These are phyloP conservation scores for Vigna radiata DNA, from an alignment of 306 rosid species.

Conservation along the genomic window DNA sequence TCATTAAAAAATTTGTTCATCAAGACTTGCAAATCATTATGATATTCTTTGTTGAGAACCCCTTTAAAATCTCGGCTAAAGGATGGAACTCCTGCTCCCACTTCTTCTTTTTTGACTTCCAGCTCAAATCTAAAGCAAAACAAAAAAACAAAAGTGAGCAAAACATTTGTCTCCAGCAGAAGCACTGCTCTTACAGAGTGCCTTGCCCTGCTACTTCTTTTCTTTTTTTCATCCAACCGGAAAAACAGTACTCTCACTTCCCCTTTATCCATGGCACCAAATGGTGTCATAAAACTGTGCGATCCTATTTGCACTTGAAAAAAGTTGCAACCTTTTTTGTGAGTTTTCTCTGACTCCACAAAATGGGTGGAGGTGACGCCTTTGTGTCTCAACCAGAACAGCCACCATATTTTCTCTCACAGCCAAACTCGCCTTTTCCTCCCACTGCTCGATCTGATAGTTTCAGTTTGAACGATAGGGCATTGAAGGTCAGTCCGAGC, in stretches of 20 bases:
- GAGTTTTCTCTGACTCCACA: conserved; percentile 36
- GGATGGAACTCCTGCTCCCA: conserved; percentile 7
- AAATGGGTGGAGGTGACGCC: conserved; percentile 47
- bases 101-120: conserved; percentile 42
- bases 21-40: conserved; percentile 42
- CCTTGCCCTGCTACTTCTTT: conserved; percentile 6
- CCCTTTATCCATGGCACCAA: conserved; percentile 15
- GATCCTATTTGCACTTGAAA: conserved; percentile 32
- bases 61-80: conserved; percentile 12
- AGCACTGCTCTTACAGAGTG: conserved; percentile 15
- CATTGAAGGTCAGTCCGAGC: conserved; percentile 71
- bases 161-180: conserved; percentile 47
- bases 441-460: conserved; percentile 48
- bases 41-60: conserved; percentile 2
- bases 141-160: conserved; percentile 30
- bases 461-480: conserved; percentile 61
- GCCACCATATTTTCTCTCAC: conserved; percentile 47
- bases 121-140: background rate
- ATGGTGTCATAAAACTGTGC: conserved; percentile 22
- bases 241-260: conserved; percentile 16
- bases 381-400: conserved; percentile 54
- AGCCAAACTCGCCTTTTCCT: conserved; percentile 49
- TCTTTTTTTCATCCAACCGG: conserved; percentile 14
- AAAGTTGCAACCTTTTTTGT: conserved; percentile 52
- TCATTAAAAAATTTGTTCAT: conserved; percentile 30